A percentile compares a stretch with the other conserved stretches of the same genome.
Evolutionary conservation across 2,329 filamentous ascomycete genomes (phyloP).

Genomic region (Aciculosporium take): DNA sequence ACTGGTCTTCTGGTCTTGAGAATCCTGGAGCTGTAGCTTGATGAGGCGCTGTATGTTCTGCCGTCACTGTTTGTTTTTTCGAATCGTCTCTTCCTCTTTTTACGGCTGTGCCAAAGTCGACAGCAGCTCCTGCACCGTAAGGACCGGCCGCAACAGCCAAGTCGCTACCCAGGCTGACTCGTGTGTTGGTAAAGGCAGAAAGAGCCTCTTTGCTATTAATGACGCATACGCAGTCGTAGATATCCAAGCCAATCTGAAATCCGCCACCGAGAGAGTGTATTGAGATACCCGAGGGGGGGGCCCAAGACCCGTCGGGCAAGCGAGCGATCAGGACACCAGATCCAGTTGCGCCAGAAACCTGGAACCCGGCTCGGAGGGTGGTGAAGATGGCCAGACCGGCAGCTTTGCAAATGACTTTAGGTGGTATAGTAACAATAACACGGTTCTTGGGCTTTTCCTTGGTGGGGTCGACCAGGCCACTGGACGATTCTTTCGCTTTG

Average conservation of each 20-base stretch:
- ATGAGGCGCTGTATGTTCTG: not conserved
- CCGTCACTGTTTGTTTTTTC: not conserved
- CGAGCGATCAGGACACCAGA: conserved; percentile 51
- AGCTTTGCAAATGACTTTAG: conserved; percentile 48
- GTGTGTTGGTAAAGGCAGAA: conserved; percentile 59
- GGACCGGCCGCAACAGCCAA: conserved; percentile 59
- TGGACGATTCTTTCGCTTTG: conserved; percentile 15
- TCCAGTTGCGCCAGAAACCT: conserved; percentile 51
- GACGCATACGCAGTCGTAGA: conserved; percentile 79
- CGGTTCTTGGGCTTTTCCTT: conserved; percentile 28
- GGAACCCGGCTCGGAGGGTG: conserved; percentile 51
- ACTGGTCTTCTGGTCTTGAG: conserved; percentile 1
- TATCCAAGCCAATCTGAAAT: conserved; percentile 69
- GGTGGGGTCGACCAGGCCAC: conserved; percentile 17
- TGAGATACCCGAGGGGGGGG: conserved; percentile 68
- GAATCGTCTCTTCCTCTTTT: conserved; percentile 8
- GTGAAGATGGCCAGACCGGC: conserved; percentile 61
- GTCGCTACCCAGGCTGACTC: conserved; percentile 66
- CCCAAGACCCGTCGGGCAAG: conserved; percentile 55
- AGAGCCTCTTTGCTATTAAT: conserved; percentile 68
- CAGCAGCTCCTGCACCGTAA: conserved; percentile 55
- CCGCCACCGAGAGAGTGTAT: conserved; percentile 68
- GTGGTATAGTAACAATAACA: conserved; percentile 39
- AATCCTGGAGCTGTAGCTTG: not conserved
- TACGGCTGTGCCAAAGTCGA: conserved; percentile 40